phyloP scores from a whole-genome alignment of 2,329 filamentous ascomycete species.

The Diaporthe sp. region DNA sequence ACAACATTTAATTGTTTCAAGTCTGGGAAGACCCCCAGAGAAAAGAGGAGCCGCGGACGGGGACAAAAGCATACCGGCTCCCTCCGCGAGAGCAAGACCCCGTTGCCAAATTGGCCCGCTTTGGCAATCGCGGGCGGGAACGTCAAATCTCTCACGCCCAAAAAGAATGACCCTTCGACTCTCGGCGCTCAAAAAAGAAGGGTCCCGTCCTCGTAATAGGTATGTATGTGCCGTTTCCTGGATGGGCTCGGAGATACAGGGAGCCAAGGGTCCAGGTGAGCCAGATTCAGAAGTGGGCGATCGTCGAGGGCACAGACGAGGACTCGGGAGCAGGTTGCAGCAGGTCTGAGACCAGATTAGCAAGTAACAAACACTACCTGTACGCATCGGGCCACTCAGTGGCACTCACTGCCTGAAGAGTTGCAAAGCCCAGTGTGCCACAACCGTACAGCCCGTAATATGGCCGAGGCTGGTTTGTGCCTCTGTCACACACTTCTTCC shows the following conservation, averaged over 20 bases:
- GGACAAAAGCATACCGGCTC: constrained; percentile 22
- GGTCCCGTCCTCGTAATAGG: constrained; percentile 2
- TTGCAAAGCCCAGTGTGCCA: neutral
- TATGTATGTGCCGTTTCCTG: neutral
- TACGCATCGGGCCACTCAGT: neutral
- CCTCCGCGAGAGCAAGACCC: constrained; percentile 4
- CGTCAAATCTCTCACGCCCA: constrained; percentile 13
- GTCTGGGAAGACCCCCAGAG: constrained; percentile 10
- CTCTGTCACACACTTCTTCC: constrained; percentile 2
- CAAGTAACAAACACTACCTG: neutral
- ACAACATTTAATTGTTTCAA: constrained; percentile 40
- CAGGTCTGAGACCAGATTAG: constrained; percentile 17
- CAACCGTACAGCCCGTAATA: constrained; percentile 15
- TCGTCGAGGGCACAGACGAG: neutral
- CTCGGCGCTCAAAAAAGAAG: neutral
- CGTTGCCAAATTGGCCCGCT: constrained; percentile 5
- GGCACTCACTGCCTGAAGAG: constrained; percentile 8
- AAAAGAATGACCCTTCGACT: neutral
- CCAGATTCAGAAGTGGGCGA: constrained; percentile 16
- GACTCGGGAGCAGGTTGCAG: constrained; percentile 12
- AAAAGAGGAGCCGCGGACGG: constrained; percentile 37
- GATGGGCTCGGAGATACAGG: constrained; percentile 19
- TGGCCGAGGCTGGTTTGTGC: neutral
- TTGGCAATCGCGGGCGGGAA: constrained; percentile 11
- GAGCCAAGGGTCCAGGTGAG: neutral